These are phyloP conservation scores for Thalassiosira profunda DNA, from an alignment of 108 stramenopile genomes.

Conservation along the genomic window DNA sequence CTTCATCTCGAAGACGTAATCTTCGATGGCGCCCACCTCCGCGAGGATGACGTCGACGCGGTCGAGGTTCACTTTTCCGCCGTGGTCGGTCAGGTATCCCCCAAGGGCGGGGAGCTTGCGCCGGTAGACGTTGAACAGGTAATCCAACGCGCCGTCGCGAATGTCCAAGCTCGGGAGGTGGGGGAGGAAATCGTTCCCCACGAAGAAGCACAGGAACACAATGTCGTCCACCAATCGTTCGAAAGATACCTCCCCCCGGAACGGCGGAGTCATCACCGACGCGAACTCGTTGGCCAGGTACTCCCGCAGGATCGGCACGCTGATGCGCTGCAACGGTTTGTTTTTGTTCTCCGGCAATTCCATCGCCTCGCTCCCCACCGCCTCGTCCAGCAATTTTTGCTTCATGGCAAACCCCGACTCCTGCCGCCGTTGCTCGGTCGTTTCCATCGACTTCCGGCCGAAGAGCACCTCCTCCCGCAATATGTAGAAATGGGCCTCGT, in stretches of 20 bases:
- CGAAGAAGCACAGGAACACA: constrained; percentile 99
- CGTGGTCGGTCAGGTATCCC: constrained; percentile 94
- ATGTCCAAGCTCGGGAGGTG: constrained; percentile 97
- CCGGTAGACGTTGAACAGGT: constrained; percentile 91
- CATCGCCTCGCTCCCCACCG: constrained; percentile 78
- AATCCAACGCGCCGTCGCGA: constrained; percentile 94
- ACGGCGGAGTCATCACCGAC: constrained; percentile 63
- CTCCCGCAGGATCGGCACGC: constrained; percentile 94
- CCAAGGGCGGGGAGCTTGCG: constrained; percentile 90
- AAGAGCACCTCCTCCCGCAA: constrained; percentile 95
- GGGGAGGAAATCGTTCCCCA: constrained; percentile 95
- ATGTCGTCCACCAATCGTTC: constrained; percentile 98
- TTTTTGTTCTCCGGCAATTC: constrained; percentile 75
- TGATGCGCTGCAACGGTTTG: constrained; percentile 81
- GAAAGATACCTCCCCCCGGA: constrained; percentile 69
- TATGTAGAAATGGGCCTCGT: constrained; percentile 98
- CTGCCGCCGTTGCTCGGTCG: constrained; percentile 65
- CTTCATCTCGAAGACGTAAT: constrained; percentile 95
- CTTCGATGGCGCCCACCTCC: constrained; percentile 96
- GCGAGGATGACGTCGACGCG: constrained; percentile 94
- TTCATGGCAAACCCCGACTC: constrained; percentile 74
- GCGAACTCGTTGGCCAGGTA: constrained; percentile 93
- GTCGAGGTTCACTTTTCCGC: constrained; percentile 92
- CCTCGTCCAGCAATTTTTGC: constrained; percentile 80
- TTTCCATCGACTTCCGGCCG: constrained; percentile 77